These are phyloP conservation scores for Bryoerythrophyllum caledonicum DNA, from an alignment of 225 moss, liverwort and hornwort species.

Conservation along the genomic window DNA sequence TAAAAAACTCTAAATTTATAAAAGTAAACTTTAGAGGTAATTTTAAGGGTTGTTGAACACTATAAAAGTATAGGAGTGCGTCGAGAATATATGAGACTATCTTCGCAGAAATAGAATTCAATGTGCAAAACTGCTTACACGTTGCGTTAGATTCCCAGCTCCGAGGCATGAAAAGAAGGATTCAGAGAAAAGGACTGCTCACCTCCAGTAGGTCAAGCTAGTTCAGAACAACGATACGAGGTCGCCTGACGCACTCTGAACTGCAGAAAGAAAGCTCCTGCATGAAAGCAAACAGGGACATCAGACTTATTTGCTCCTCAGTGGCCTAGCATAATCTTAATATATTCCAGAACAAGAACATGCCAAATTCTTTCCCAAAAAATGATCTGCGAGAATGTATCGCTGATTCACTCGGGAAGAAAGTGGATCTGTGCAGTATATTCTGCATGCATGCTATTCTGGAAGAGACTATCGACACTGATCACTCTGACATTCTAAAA, in stretches of 20 bases:
- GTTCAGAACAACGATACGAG: conserved; percentile 67
- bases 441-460: too few relatives aligned
- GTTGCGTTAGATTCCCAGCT: not conserved
- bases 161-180: not conserved
- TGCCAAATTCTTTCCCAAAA: too few relatives aligned
- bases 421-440: too few relatives aligned
- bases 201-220: conserved; percentile 68
- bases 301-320: not conserved
- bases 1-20: not conserved
- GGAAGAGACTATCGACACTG: too few relatives aligned
- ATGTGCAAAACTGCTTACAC: not conserved
- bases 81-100: not conserved
- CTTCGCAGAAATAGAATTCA: not conserved
- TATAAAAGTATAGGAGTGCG: not conserved
- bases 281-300: not conserved
- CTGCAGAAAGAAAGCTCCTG: conserved; percentile 69
- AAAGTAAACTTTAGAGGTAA: not conserved
- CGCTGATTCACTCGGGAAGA: too few relatives aligned
- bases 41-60: not conserved
- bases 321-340: not conserved
- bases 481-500: not conserved
- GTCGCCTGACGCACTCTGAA: conserved; percentile 61
- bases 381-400: too few relatives aligned
- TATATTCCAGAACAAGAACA: not conserved
- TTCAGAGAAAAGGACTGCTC: not conserved